Evolutionary conservation across 768 basidiomycete genomes (phyloP), one percentile per base, ranked within the genome.

Genomic region (Tricholoma hemisulphureum): DNA sequence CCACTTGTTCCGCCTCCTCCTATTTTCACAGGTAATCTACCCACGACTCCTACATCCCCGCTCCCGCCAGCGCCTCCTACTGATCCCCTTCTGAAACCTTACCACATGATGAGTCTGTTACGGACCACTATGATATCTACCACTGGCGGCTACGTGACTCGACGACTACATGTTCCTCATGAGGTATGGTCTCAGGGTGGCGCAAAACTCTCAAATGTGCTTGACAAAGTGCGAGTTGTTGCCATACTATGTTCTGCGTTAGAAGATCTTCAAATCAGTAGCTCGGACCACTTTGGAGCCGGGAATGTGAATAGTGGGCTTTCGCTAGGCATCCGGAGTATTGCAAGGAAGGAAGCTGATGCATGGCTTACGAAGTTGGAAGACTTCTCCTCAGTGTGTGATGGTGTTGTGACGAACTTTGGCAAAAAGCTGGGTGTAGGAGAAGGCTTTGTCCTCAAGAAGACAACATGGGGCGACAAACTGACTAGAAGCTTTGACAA

Each of bases 141-240:
- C 59, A 85, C 88, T 4, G 94, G 94, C n/a, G 93, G 91, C 29
- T 95, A 95, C 70, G 77, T 96, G 56, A 94, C 92, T 14, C 87
- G 87, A 46, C 83, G 88, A 46, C 72, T 96, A 62, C 93, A 94
- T 71, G 89, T 96, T 26, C 93, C 94, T 13, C 84, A 85, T 55
- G 91, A 92, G 67, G 89, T 95, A 21, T 96, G 94, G 94, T 89
- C 91, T 43, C 90, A 93, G 68, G 89, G 89, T 26, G 93, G 93
- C 39, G 91, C 89, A 28, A 95, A 94, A 70, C 80, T 97, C 50
- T 76, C 78, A 32, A 93, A 91, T 66, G 67, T 94, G 31, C 81
- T 85, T 51, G 92, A 95, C 65, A 95, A 97, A 73, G 85, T 94
- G 41, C 85, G 90, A 35, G 89, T 92, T 54, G 86, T 96, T 37